phyloP scores from a whole-genome alignment of 2,329 filamentous ascomycete species.

The Colletotrichum sp. region DNA sequence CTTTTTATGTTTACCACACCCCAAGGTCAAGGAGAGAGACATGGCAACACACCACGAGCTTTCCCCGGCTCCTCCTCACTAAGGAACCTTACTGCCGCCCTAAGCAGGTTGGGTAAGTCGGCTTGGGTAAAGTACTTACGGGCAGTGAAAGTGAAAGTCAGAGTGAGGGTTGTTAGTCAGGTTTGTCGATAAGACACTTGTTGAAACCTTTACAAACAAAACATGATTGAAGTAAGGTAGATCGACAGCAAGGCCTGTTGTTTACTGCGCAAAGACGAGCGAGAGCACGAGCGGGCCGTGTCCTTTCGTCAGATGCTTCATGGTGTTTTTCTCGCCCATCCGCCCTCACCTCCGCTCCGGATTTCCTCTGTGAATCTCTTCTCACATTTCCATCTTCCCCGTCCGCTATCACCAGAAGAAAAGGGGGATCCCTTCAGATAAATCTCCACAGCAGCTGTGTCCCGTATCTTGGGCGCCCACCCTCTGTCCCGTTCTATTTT shows the following conservation, averaged over 20 bases:
- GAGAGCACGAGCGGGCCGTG: neutral
- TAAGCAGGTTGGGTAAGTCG: neutral
- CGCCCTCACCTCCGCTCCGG: conserved; percentile 19
- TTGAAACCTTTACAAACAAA: conserved; percentile 15
- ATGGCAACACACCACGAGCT: conserved; percentile 9
- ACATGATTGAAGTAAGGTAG: neutral
- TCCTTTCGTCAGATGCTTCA: neutral
- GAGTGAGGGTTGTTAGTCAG: neutral
- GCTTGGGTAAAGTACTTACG: neutral
- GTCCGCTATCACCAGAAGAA: neutral
- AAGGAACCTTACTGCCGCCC: neutral
- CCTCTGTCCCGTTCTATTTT: conserved; percentile 17
- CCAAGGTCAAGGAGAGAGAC: neutral
- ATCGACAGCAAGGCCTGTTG: neutral
- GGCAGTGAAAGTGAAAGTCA: neutral
- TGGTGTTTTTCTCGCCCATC: neutral
- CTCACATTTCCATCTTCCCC: neutral
- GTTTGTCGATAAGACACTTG: conserved; percentile 4
- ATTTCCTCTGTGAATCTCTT: conserved; percentile 3
- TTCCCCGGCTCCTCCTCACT: conserved; percentile 2
- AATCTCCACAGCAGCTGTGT: conserved; percentile 9
- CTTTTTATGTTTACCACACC: conserved; percentile 1
- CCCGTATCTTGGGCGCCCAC: neutral
- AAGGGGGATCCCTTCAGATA: conserved; percentile 15
- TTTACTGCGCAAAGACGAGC: neutral